Conservation (phyloP, 2,329 filamentous ascomycete species). For the Diaporthe helianthi region DNA sequence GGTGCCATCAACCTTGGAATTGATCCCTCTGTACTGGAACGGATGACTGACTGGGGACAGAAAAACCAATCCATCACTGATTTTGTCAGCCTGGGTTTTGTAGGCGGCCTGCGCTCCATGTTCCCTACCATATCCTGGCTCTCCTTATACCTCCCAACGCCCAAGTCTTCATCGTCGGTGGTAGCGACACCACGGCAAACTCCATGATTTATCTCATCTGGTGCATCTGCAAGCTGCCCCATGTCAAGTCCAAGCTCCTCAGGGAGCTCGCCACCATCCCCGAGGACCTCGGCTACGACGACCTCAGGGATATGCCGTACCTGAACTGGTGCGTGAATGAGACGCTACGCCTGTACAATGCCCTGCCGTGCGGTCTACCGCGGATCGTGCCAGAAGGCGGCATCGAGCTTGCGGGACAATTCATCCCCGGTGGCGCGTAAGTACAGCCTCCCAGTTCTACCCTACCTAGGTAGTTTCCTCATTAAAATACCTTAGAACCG, state of each 20-base stretch:
- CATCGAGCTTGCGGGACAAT: conserved; percentile 47
- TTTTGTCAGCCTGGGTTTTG: conserved; percentile 42
- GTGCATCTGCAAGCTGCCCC: conserved; percentile 44
- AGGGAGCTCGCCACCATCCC: conserved; percentile 46
- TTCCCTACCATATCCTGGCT: conserved; percentile 42
- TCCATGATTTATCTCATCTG: conserved; percentile 57
- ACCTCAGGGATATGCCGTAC: conserved; percentile 48
- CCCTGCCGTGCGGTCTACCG: conserved; percentile 49
- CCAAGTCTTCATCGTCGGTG: conserved; percentile 54
- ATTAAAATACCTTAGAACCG: conserved; percentile 34
- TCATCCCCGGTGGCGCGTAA: conserved; percentile 47
- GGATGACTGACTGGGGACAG: conserved; percentile 37
- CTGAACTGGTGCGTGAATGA: conserved; percentile 54
- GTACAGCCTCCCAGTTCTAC: not conserved
- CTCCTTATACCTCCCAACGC: conserved; percentile 45
- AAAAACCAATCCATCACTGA: conserved; percentile 51
- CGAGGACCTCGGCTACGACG: conserved; percentile 41
- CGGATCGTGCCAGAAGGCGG: conserved; percentile 50
- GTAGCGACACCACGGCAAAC: conserved; percentile 59
- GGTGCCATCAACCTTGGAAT: no score
- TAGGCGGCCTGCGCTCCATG: conserved; percentile 38
- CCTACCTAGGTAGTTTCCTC: not conserved
- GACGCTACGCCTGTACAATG: conserved; percentile 52
- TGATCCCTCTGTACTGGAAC: no score
- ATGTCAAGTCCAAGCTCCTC: conserved; percentile 43